phyloP scores from a whole-genome alignment of 768 basidiomycete species.

The Panaeolus papilionaceus region DNA sequence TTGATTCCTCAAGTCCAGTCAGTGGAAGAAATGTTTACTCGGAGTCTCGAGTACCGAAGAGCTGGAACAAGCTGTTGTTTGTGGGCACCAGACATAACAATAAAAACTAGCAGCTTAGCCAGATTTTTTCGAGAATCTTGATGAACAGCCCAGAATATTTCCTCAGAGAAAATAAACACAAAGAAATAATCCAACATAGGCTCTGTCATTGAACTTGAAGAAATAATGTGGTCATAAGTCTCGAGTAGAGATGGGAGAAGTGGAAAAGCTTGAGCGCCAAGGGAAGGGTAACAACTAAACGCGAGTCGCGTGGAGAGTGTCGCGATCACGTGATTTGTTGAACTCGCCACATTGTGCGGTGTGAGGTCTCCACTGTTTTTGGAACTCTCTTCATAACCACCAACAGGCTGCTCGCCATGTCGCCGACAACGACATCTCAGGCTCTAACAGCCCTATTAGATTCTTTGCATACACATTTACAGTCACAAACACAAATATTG shows the following conservation, averaged over 20 bases:
- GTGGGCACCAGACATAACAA: no score
- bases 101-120: no score
- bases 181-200: no score
- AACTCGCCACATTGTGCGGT: constrained; percentile 11
- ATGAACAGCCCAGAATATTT: no score
- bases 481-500: constrained; percentile 81
- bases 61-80: no score
- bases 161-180: no score
- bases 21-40: no score
- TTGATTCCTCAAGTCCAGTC: no score
- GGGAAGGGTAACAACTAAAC: background rate
- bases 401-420: constrained; percentile 26
- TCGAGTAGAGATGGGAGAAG: background rate
- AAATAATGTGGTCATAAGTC: no score
- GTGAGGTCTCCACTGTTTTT: constrained; percentile 22
- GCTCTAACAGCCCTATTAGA: constrained; percentile 72
- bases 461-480: constrained; percentile 78
- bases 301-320: background rate
- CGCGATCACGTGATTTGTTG: constrained; percentile 26
- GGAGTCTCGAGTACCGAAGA: no score
- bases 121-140: no score
- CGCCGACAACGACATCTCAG: constrained; percentile 35
- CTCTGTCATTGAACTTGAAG: no score
- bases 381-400: constrained; percentile 17
- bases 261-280: background rate